Conservation (phyloP, 164 flowering plant species). For the Berberis vulgaris region DNA sequence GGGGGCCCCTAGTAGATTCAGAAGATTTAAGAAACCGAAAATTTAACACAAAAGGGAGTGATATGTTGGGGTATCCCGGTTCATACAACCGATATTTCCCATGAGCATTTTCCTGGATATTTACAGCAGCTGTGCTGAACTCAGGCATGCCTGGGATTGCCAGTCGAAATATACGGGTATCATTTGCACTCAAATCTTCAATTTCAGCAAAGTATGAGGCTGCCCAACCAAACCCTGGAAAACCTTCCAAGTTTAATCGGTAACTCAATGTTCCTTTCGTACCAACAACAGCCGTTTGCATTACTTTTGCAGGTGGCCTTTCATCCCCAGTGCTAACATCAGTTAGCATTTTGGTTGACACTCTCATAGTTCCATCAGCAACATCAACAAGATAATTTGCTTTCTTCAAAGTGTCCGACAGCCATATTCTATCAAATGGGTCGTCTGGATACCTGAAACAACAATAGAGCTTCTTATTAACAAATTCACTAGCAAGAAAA, state of each 20-base stretch:
- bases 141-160: conserved; percentile 60
- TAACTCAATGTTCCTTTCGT: conserved; percentile 74
- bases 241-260: conserved; percentile 86
- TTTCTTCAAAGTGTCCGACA: conserved; percentile 70
- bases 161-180: conserved; percentile 73
- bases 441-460: conserved; percentile 92
- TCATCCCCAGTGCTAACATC: conserved; percentile 38
- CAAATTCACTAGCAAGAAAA: neutral
- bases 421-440: conserved; percentile 95
- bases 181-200: conserved; percentile 65
- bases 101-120: conserved; percentile 91
- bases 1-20: conserved; percentile 85
- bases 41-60: conserved; percentile 77
- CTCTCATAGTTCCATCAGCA: conserved; percentile 74
- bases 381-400: conserved; percentile 97
- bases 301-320: conserved; percentile 84
- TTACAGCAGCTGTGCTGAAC: conserved; percentile 60
- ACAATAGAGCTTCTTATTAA: neutral
- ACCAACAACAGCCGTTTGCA: conserved; percentile 99
- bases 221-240: conserved; percentile 98
- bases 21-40: conserved; percentile 63
- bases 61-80: conserved; percentile 71
- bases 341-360: conserved; percentile 63
- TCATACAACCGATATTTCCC: conserved; percentile 82
- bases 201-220: conserved; percentile 83